These are phyloP conservation scores for Xylaria curta DNA, from an alignment of 495 filamentous ascomycete species.

Conservation along the genomic window DNA sequence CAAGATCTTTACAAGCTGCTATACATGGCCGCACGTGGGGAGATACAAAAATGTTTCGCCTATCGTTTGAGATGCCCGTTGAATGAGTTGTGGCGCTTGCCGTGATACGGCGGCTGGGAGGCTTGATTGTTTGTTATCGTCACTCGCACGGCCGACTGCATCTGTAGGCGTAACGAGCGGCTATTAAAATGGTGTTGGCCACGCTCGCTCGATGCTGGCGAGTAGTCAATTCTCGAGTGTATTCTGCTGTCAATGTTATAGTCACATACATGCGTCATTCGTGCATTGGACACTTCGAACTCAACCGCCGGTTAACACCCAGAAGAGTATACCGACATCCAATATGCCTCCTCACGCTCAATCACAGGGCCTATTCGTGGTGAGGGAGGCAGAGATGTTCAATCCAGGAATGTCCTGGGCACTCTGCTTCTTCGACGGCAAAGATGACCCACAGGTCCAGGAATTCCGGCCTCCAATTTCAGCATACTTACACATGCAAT, in stretches of 20 bases:
- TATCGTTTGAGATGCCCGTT: neutral
- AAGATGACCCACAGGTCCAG: neutral
- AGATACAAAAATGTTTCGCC: neutral
- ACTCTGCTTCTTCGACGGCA: neutral
- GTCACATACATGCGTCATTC: neutral
- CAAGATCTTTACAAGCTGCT: neutral
- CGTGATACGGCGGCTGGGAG: neutral
- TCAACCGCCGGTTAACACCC: neutral
- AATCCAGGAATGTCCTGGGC: conserved; percentile 5
- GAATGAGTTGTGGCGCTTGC: neutral
- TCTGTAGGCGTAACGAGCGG: neutral
- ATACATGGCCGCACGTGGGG: neutral
- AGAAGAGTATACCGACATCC: too few relatives aligned
- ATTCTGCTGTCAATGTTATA: neutral
- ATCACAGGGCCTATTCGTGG: neutral
- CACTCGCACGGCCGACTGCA: neutral
- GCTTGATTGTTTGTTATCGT: neutral
- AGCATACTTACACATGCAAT: neutral
- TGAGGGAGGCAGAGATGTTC: conserved; percentile 2
- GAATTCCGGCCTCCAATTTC: neutral
- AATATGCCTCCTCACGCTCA: neutral
- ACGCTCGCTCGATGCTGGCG: neutral
- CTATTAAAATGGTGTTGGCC: conserved; percentile 1
- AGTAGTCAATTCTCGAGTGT: neutral
- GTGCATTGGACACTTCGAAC: neutral